Base-by-base conservation (phyloP, 2,329 filamentous ascomycete species). In the Hymenoscyphus albidus region DNA sequence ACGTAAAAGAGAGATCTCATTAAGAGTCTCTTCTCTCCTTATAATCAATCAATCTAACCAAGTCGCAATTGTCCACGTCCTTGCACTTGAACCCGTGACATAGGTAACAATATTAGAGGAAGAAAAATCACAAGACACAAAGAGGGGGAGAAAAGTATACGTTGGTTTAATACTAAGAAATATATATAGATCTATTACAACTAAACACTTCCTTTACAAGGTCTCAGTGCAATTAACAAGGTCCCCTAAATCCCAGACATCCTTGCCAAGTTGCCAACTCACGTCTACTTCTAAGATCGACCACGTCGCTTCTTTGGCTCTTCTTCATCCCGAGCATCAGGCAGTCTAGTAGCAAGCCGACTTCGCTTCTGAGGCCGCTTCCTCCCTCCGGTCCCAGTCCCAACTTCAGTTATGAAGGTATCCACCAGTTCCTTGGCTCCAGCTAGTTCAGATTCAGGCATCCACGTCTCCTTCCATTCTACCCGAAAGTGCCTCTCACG, bases 381-480 rank as follows among this genome's bases (percentile, higher is more conserved):
- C 18, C 27, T 27, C 3, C 18, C 16, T 48, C 55, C 18, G 1
- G 35, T 59, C 57, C 35, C 32, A 18, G 54, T 58, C 18, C 55
- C 38, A 22, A 22, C 22, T 22, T 64, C 16, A 1, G 61, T 55
- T n/a, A 39, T 56, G 18, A 62, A 65, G 38, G 54, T 18, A n/a
- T 65, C 51, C 27, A 65, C 48, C 22, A 62, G 3, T 35, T 62
- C 59, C 48, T 59, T 65, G 7, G 63, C 59, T n/a, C 63, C 51
- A 22, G 9, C 35, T 38, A 65, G 42, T 56, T 65, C 51, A 40
- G 44, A 62, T 62, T 62, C 35, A 58, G 55, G 59, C 51, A 65
- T 65, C 59, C 59, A 65, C n/a, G 51, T 65, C 13, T 27, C 4
- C 51, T 65, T 58, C 63, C 59, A 65, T 40, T 65, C 14, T 7